phyloP scores from a whole-genome alignment of 225 moss, liverwort and hornwort species.

The Takakia lepidozioides region DNA sequence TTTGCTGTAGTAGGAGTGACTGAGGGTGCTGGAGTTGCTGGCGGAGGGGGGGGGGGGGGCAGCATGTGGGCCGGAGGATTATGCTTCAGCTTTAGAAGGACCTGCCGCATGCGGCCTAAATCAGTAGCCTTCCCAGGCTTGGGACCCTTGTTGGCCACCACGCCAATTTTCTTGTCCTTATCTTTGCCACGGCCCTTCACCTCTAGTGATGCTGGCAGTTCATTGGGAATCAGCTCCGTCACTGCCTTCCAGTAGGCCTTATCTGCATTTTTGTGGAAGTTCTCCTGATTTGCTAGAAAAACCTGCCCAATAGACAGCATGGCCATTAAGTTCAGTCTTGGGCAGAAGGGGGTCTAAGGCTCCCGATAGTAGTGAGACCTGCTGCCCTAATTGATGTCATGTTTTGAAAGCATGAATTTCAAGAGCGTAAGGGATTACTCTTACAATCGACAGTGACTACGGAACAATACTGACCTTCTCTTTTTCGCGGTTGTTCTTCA shows the following conservation, averaged over 20 bases:
- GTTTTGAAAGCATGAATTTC: too few species aligned
- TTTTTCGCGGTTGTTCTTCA: slow-evolving; percentile 78
- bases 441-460: too few species aligned
- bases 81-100: slow-evolving; percentile 84
- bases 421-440: too few species aligned
- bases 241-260: slow-evolving; percentile 97
- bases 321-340: too few species aligned
- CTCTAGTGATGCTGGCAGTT: slow-evolving; percentile 74
- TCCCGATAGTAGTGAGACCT: too few species aligned
- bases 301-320: slow-evolving; percentile 24
- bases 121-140: slow-evolving; percentile 87
- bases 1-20: not conserved
- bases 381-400: too few species aligned
- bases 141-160: slow-evolving; percentile 75
- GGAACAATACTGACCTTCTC: slow-evolving; percentile 68
- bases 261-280: slow-evolving; percentile 76
- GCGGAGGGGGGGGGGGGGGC: slow-evolving; percentile 74
- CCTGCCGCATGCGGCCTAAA: slow-evolving; percentile 67
- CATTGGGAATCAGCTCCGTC: slow-evolving; percentile 80
- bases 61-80: slow-evolving; percentile 88
- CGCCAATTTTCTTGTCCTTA: slow-evolving; percentile 74
- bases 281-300: slow-evolving; percentile 63
- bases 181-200: slow-evolving; percentile 55
- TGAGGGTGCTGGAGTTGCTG: slow-evolving; percentile 37
- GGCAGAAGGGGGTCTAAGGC: too few species aligned